Conservation (phyloP, 495 filamentous ascomycete species). For the Neohortaea acidophila region DNA sequence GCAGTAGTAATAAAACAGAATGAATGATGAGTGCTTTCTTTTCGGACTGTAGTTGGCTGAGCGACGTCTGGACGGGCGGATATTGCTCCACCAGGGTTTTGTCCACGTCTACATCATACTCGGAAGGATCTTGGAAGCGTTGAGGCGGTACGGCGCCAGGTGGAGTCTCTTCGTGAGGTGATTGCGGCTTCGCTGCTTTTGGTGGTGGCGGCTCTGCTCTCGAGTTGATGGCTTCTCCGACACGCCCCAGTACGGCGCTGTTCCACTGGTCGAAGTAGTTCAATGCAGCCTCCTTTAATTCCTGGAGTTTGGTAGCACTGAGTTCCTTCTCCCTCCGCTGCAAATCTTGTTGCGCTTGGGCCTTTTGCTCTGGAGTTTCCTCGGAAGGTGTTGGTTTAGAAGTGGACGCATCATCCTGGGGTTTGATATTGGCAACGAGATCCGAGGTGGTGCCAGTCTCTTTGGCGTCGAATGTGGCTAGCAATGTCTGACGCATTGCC, state of each 20-base stretch:
- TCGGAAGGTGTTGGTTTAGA: too few species aligned
- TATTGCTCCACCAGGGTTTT: constrained; percentile 21
- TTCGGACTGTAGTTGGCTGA: constrained; percentile 19
- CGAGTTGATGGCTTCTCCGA: constrained; percentile 51
- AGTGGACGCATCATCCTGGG: constrained; percentile 15
- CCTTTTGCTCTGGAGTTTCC: constrained; percentile 19
- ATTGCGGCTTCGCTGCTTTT: constrained; percentile 10
- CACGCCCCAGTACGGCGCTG: constrained; percentile 41
- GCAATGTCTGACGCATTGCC: constrained; percentile 24
- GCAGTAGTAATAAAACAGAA: constrained; percentile 23
- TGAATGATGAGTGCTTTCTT: constrained; percentile 26
- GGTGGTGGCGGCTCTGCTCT: constrained; percentile 20
- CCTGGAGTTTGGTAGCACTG: constrained; percentile 19
- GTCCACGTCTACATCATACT: constrained; percentile 18
- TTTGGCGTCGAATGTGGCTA: constrained; percentile 26
- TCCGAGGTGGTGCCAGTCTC: constrained; percentile 21
- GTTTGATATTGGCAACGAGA: constrained; percentile 9
- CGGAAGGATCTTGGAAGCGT: constrained; percentile 13
- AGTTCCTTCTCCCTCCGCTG: constrained; percentile 24
- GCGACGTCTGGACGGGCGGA: constrained; percentile 20
- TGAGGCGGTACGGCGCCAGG: background rate
- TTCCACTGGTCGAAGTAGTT: constrained; percentile 51
- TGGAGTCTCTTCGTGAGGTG: constrained; percentile 1
- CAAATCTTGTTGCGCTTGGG: constrained; percentile 16
- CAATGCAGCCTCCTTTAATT: constrained; percentile 32